Evolutionary conservation across 805 yeast species (phyloP).

Genomic region (Debaryomyces castellii): DNA sequence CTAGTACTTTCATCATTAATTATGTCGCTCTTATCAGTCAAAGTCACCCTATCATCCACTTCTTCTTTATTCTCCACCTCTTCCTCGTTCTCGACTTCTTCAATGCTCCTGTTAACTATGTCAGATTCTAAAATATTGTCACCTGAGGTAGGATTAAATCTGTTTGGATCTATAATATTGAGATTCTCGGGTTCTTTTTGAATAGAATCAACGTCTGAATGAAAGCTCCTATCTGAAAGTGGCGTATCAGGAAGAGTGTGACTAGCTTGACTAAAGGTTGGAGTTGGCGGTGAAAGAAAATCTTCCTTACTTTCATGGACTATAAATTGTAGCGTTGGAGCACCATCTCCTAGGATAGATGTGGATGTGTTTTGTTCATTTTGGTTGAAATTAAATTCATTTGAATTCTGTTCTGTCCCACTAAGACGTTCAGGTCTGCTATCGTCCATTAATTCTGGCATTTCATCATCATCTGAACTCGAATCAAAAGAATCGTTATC

Average conservation of each 20-base stretch:
- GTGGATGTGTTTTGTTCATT: background rate
- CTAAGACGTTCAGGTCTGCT: background rate
- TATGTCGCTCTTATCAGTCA: background rate
- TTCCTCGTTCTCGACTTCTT: constrained; percentile 13
- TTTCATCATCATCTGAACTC: constrained; percentile 15
- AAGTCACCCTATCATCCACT: constrained; percentile 4
- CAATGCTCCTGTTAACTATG: background rate
- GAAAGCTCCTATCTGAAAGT: constrained; percentile 33
- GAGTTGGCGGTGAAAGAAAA: constrained; percentile 25
- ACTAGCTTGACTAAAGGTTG: constrained; percentile 17
- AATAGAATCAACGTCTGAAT: constrained; percentile 40
- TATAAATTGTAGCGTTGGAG: background rate
- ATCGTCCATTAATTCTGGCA: constrained; percentile 7
- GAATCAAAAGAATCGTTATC: constrained; percentile 14
- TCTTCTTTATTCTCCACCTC: constrained; percentile 8
- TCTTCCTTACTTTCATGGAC: background rate
- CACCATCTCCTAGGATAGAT: background rate
- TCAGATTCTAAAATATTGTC: background rate
- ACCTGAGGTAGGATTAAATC: background rate
- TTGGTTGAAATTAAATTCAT: background rate
- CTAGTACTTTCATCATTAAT: constrained; percentile 4
- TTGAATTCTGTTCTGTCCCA: background rate
- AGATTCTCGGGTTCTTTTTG: constrained; percentile 35
- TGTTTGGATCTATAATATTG: constrained; percentile 15
- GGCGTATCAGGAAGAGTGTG: constrained; percentile 30